phyloP scores from a whole-genome alignment of 352 stramenopile genomes.

The Phytopythium delawarense region DNA sequence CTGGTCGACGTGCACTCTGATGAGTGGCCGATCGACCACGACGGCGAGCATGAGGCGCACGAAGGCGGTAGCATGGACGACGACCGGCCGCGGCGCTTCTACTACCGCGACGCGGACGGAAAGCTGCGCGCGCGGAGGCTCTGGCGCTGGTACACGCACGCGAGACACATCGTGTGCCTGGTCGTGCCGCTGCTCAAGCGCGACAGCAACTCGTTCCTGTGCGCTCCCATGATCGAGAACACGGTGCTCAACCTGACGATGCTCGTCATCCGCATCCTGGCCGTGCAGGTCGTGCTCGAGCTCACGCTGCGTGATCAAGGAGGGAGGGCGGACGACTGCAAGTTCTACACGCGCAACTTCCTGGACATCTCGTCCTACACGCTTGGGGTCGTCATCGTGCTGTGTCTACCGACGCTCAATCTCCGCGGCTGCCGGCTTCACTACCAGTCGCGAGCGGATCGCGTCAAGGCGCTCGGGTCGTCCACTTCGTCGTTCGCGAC shows the following conservation, averaged over 20 bases:
- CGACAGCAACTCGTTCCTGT: slow-evolving; percentile 79
- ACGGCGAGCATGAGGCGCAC: not conserved
- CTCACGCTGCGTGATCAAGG: slow-evolving; percentile 18
- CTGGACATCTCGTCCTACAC: slow-evolving; percentile 68
- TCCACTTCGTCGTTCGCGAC: slow-evolving; percentile 26
- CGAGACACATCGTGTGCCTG: slow-evolving; percentile 35
- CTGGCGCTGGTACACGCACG: slow-evolving; percentile 58
- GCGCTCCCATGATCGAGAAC: slow-evolving; percentile 68
- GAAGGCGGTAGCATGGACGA: not conserved
- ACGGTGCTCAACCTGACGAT: slow-evolving; percentile 59
- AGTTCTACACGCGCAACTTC: slow-evolving; percentile 54
- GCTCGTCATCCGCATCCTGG: slow-evolving; percentile 47
- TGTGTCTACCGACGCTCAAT: slow-evolving; percentile 69
- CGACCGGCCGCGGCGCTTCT: slow-evolving; percentile 41
- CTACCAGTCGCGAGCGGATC: slow-evolving; percentile 20
- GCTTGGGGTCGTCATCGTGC: slow-evolving; percentile 49
- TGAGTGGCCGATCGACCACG: not conserved
- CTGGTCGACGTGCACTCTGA: not conserved
- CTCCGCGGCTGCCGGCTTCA: slow-evolving; percentile 54
- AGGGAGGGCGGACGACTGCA: slow-evolving; percentile 25
- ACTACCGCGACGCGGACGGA: slow-evolving; percentile 54
- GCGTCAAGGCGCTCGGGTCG: slow-evolving; percentile 12
- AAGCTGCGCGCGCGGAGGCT: slow-evolving; percentile 41
- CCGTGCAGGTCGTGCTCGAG: slow-evolving; percentile 47
- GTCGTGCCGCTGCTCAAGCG: slow-evolving; percentile 56